Evolutionary conservation across 345 rosid genomes (phyloP).

Genomic region (Geranium rotundifolium): DNA sequence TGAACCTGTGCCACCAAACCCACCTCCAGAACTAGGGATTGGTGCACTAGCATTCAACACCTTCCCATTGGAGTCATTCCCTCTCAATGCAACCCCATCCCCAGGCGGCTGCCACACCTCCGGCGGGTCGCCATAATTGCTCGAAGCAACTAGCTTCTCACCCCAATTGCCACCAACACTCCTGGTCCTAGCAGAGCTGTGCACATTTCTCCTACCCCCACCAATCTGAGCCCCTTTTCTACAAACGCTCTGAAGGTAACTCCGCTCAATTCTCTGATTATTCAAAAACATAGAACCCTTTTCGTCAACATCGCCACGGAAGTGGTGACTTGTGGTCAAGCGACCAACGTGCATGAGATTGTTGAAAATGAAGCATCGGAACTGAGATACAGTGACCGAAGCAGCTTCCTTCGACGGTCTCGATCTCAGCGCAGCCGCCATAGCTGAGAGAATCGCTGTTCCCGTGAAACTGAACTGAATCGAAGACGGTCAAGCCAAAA

Average conservation of each 20-base stretch:
- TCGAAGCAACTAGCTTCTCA: conserved; percentile 20
- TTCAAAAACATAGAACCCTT: conserved; percentile 30
- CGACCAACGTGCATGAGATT: conserved; percentile 44
- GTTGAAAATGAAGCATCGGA: conserved; percentile 42
- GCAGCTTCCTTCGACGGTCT: conserved; percentile 47
- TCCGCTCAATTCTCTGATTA: conserved; percentile 17
- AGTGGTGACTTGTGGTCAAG: conserved; percentile 26
- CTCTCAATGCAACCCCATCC: conserved; percentile 53
- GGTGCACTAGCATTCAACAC: background rate
- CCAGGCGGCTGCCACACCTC: conserved; percentile 99
- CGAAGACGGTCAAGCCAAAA: too few species aligned
- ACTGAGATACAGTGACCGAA: conserved; percentile 49
- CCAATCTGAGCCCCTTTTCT: conserved; percentile 4
- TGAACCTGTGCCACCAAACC: conserved; percentile 18
- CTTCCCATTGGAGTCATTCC: conserved; percentile 10
- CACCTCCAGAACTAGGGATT: conserved; percentile 7
- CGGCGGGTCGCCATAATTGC: conserved; percentile 83
- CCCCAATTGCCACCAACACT: background rate
- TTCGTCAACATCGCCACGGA: conserved; percentile 42
- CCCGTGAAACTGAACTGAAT: too few species aligned
- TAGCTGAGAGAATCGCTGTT: conserved; percentile 12
- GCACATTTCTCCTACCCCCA: background rate
- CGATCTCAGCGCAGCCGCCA: conserved; percentile 73
- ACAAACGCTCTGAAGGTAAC: conserved; percentile 2
- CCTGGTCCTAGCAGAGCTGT: conserved; percentile 2